phyloP scores from a whole-genome alignment of 176 grass and related monocot genomes.

The Cenchrus purpureus region DNA sequence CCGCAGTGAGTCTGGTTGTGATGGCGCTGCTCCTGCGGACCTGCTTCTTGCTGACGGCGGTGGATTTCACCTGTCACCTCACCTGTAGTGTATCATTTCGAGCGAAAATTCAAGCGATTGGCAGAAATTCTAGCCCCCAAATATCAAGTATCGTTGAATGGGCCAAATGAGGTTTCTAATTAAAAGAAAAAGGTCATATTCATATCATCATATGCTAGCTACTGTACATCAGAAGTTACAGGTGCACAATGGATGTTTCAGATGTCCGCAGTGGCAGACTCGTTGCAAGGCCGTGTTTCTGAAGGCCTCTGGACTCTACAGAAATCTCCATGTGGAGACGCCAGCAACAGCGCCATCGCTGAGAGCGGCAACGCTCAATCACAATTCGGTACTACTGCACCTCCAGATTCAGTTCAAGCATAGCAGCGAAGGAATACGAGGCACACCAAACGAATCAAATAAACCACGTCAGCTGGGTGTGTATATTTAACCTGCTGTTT shows the following conservation, averaged over 20 bases:
- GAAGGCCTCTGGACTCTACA: neutral
- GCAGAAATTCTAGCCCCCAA: neutral
- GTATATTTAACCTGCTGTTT: neutral
- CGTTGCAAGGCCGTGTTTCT: neutral
- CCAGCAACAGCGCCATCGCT: no score
- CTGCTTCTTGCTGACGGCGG: no score
- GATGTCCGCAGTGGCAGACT: neutral
- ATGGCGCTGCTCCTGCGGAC: no score
- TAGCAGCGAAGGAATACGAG: neutral
- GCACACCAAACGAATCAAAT: slow-evolving; percentile 14
- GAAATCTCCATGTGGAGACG: no score
- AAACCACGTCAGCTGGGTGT: slow-evolving; percentile 19
- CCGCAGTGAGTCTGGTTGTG: no score
- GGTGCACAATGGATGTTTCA: neutral
- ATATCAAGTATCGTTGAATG: neutral
- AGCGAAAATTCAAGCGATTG: neutral
- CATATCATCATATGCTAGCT: neutral
- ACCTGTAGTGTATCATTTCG: no score
- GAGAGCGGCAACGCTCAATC: no score
- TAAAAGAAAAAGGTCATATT: neutral
- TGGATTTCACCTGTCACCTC: no score
- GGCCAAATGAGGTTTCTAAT: neutral
- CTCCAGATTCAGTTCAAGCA: neutral
- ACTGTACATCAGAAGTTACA: neutral
- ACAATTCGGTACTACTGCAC: no score